Base-by-base conservation (phyloP, 1,139 yeast genomes). In the Scheffersomyces titani region DNA sequence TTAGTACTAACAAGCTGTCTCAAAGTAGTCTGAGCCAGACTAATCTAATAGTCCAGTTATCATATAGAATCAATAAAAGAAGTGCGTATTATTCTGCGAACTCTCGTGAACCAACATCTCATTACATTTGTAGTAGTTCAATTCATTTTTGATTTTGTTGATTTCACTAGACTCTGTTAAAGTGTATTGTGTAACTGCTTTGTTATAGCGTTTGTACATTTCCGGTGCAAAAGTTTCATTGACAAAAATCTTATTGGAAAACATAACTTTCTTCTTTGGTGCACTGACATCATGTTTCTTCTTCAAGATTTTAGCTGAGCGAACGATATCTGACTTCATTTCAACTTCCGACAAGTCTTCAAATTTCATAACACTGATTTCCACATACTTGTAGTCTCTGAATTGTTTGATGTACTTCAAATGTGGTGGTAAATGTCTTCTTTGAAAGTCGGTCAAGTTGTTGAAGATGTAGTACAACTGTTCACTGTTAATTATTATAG, bases 41-140 rank as follows among this genome's bases (percentile, higher is more conserved):
- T 24, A 24, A 7, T 9, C 16, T 30, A 30, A 30, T 9, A 30
- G 16, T 16, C 40, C 13, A 11, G 40, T 3, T 30, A 7, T 30
- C 13, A 30, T 30, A 30, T 30, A 30, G 40, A 30, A 46, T 46
- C 70, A 80, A 63, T 79, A 77, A 62, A 81, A 83, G 66, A 80
- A 83, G 64, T 84, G 88, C 11, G 88, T 84, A 65, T 80, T 77
- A 53, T 74, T 70, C 62, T 77, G 83, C 16, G 86, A 80, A 53
- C 70, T 68, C 59, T 82, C 86, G 65, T 84, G 86, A 40, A 84
- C 85, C 62, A 76, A 72, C 88, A 84, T 84, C 62, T 81, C 86
- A 56, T 79, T 74, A 64, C 83, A 78, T 66, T 84, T 84, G 69
- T 72, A 83, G 19, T 71, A 66, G 62, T 84, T 84, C 66, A 84